phyloP scores from a whole-genome alignment of 2,329 filamentous ascomycete genomes.

The Colletotrichum tamarilloi region DNA sequence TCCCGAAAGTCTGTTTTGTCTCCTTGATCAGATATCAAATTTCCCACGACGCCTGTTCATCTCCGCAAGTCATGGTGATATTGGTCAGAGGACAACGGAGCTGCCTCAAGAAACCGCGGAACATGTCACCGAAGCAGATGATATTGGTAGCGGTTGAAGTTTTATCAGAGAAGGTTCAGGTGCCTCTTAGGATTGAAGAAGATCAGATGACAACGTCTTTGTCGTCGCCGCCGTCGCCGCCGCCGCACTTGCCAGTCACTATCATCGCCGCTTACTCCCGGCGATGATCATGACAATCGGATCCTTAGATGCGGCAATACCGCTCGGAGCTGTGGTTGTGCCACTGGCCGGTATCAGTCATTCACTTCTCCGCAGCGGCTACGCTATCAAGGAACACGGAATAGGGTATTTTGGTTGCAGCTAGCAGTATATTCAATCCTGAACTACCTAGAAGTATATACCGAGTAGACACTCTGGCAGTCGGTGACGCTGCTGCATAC shows the following conservation, averaged over 20 bases:
- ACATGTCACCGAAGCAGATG: background rate
- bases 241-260: background rate
- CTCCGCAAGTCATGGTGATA: background rate
- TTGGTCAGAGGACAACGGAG: background rate
- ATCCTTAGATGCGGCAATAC: background rate
- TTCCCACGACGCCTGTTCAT: background rate
- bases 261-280: background rate
- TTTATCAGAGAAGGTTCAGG: background rate
- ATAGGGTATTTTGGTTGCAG: conserved; percentile 1
- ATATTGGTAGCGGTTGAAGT: background rate
- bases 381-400: background rate
- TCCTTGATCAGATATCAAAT: background rate
- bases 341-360: background rate
- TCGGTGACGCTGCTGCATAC: conserved; percentile 1
- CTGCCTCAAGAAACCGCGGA: background rate
- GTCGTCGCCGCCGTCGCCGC: no score
- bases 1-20: background rate
- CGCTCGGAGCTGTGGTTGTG: background rate
- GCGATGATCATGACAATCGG: background rate
- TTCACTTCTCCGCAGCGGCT: background rate
- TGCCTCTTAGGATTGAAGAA: background rate
- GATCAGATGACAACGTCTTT: background rate
- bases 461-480: conserved; percentile 20
- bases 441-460: conserved; percentile 20
- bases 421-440: conserved; percentile 28